Percentiles rank a stretch among this genome's conserved stretches.
Conservation (phyloP, 805 yeast species). For the Yarrowia sp. region DNA sequence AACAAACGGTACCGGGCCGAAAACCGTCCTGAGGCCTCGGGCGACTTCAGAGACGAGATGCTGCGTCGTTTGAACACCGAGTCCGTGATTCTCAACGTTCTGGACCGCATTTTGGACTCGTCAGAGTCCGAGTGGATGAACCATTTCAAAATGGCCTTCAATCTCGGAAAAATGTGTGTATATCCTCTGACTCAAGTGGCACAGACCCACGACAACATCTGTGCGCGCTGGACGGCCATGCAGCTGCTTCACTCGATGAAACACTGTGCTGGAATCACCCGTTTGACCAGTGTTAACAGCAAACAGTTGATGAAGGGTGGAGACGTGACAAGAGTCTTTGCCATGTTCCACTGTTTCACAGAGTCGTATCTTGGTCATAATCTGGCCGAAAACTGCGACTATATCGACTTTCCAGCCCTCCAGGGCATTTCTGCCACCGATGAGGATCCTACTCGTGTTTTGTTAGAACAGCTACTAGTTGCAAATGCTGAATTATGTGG, state of each 20-base stretch:
- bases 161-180: slow-evolving; percentile 9
- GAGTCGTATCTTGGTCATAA: background rate
- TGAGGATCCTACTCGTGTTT: background rate
- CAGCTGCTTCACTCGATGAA: slow-evolving; percentile 13
- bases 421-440: background rate
- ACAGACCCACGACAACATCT: background rate
- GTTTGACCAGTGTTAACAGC: background rate
- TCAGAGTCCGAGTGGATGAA: slow-evolving; percentile 1
- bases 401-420: background rate
- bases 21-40: background rate
- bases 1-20: background rate
- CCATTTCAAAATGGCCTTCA: slow-evolving; percentile 8
- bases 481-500: background rate
- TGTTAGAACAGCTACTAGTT: background rate
- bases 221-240: slow-evolving; percentile 1
- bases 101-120: background rate
- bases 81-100: background rate
- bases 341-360: slow-evolving; percentile 12
- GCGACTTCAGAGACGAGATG: slow-evolving; percentile 5
- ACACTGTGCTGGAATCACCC: slow-evolving; percentile 17
- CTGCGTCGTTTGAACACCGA: background rate
- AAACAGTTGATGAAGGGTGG: background rate
- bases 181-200: slow-evolving; percentile 1
- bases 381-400: slow-evolving; percentile 8
- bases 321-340: background rate